Base-by-base conservation (phyloP, 2,329 filamentous ascomycete genomes). In the Pyrenophora tritici-repentis region DNA sequence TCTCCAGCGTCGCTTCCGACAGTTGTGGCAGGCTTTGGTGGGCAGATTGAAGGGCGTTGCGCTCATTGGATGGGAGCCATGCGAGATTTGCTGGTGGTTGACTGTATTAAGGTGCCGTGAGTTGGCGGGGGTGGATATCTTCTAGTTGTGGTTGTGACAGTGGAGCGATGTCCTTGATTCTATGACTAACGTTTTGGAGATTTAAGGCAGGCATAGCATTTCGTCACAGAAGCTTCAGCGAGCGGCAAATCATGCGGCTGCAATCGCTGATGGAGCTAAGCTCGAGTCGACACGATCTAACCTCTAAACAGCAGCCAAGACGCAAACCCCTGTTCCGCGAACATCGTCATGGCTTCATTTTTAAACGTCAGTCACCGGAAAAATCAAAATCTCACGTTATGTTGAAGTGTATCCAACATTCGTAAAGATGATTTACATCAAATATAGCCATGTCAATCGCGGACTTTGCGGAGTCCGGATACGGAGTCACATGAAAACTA, bases 1-100 rank as follows among this genome's bases (percentile, higher is more conserved):
- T 63, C 83, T 82, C 67, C 83, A 78, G 59, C 84, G 80, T 64
- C 79, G 79, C 50, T 79, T 80, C 53, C 83, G 82, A 71, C 84
- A 86, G 72, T 85, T 86, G 71, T 86, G 82, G 69, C 84, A 86
- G 53, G 80, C 63, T 67, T 73, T 72, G 32, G 71, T 68, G 26
- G 71, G 68, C 14, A 70, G 61, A 32, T 61, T 61, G 37, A 71
- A 55, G 32, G 62, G 55, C 49, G 64, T 58, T 42, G 59, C 49
- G 54, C 57, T 65, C 69, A 72, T 73, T 66, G 65, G 65, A 59
- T 58, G 58, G 56, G 48, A 53, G 47, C 59, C 62, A 71, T 72
- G 68, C 67, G 57, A 58, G 58, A 38, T 50, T 35, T 71, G 70
- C 61, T 47, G 56, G 47, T 38, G 51, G 52, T 55, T 66, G 50